Conservation (phyloP, 371 early-diverging fungal genomes). For the Batkoa obscura region DNA sequence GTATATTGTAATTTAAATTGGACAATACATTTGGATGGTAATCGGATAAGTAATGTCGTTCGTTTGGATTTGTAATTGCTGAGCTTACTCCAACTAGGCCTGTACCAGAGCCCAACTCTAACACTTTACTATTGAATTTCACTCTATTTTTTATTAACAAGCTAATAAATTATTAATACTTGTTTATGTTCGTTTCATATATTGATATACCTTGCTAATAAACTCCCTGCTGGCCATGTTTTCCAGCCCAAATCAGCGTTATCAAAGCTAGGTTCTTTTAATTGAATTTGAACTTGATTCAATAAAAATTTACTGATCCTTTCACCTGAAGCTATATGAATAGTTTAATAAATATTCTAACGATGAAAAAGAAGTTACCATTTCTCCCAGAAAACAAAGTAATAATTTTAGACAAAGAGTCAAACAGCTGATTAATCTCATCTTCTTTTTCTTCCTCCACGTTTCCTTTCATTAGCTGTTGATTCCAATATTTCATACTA, state of each 20-base stretch:
- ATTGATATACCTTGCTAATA: neutral
- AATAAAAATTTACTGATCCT: no score
- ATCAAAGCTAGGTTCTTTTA: neutral
- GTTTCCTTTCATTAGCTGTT: no score
- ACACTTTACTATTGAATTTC: neutral
- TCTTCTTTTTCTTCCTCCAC: no score
- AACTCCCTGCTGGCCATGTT: slow-evolving; percentile 4
- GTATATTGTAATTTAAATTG: neutral
- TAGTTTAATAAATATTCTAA: no score
- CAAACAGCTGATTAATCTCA: no score
- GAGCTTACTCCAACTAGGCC: neutral
- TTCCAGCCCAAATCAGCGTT: slow-evolving; percentile 3
- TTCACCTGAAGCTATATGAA: no score
- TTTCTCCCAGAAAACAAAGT: no score
- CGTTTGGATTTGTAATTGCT: neutral
- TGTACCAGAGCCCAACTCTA: slow-evolving; percentile 5
- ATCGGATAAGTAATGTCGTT: neutral
- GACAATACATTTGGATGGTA: neutral
- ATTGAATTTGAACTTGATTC: no score
- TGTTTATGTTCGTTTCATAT: neutral
- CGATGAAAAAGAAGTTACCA: no score
- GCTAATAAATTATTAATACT: neutral
- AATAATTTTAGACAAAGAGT: no score
- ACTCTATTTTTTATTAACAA: neutral
- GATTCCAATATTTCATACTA: no score